Percentiles rank a stretch among this genome's conserved stretches.
These are phyloP conservation scores for Elaeis oleifera DNA, from an alignment of 202 grass and related monocot genomes.

Conservation along the genomic window DNA sequence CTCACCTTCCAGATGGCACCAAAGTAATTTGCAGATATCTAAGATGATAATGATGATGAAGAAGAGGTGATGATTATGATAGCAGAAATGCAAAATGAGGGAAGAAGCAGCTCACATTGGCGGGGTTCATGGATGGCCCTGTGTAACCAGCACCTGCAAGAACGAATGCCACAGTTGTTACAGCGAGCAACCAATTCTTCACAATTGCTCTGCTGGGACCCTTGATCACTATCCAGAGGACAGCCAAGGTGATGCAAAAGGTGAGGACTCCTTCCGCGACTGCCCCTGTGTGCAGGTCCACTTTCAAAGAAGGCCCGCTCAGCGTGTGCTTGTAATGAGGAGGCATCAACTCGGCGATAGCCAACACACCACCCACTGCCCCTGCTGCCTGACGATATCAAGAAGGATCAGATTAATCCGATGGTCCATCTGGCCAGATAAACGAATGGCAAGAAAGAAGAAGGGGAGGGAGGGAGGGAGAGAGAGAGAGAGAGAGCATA, in stretches of 20 bases:
- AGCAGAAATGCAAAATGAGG: not conserved
- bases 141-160: conserved; percentile 62
- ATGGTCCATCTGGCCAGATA: too few species aligned
- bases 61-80: not conserved
- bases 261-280: conserved; percentile 61
- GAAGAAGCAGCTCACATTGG: conserved; percentile 53
- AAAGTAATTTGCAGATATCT: too few species aligned
- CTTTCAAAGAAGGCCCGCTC: conserved; percentile 64
- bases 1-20: too few species aligned
- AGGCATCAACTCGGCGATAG: conserved; percentile 74
- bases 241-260: conserved; percentile 63
- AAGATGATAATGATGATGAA: too few species aligned
- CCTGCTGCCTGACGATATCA: conserved; percentile 45
- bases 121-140: conserved; percentile 90
- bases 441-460: too few species aligned
- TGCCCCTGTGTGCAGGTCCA: conserved; percentile 66
- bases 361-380: conserved; percentile 64
- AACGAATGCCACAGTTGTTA: conserved; percentile 55
- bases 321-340: conserved; percentile 72
- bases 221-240: conserved; percentile 62
- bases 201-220: conserved; percentile 54
- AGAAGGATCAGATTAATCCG: too few species aligned
- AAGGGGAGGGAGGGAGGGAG: too few species aligned
- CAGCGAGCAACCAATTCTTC: conserved; percentile 55
- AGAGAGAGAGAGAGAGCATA: not conserved